Evolutionary conservation across 83 land plant species (phyloP), one percentile per base, ranked within the genome.

Genomic region (Picea engelmannii): DNA sequence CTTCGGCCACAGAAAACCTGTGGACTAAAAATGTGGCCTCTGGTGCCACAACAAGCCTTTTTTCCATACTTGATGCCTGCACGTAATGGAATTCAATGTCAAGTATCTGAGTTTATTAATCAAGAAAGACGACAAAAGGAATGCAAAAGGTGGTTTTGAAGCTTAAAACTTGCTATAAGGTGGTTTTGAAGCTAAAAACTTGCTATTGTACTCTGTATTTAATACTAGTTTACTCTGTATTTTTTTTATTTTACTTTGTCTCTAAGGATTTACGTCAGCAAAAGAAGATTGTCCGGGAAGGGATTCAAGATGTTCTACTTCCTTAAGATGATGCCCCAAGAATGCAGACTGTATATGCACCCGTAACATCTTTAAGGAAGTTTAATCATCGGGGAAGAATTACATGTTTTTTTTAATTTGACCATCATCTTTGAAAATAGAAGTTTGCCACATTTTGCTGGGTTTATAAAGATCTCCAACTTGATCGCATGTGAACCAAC

Each of bases 1-100:
- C 38, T 89, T 31, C 82, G 86, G 18, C 93, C 89, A 66, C 93
- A 91, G 79, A 61, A 89, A 18, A 89, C 58, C 23, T 67, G 12
- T 3, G 71, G 84, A 60, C 85, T 75, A 58, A 86, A 93, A 55
- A 91, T 93, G 73, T 91, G 7, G 86, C 91, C 18, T 1, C 93
- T 91, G 59, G 79, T 25, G 20, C 95, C 93, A 81, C 95, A 93
- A 64, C 93, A 90, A 1, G 91, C 91, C 81, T 81, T 93, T 0
- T 87, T 86, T 60, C 90, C 89, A 84, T 90, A 86, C 24, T 64
- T 18, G n/a, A 92, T 79, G 31, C 95, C 92, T 92, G 78, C 61
- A 40, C 78, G 64, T 42, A n/a, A n/a, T n/a, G n/a, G n/a, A 78
- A 78, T 78, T 13, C 4, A 35, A 58, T 47, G 21, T 60, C 42